These are phyloP conservation scores for Phytopythium aichiense DNA, from an alignment of 352 stramenopile genomes.

Conservation along the genomic window DNA sequence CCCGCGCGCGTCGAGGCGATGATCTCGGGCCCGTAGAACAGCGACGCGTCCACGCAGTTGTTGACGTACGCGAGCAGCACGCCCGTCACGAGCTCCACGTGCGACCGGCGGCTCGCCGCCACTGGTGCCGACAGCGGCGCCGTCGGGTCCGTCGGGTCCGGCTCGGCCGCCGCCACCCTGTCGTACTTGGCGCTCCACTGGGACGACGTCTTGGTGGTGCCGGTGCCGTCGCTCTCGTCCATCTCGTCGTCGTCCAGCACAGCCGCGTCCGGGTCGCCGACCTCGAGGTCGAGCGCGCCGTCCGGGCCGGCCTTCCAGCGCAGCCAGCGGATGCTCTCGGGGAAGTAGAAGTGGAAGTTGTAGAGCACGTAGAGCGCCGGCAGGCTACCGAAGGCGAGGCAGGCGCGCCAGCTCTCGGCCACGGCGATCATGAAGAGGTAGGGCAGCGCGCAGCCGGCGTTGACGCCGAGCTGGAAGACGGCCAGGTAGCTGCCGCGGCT, in stretches of 20 bases:
- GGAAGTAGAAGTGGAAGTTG: constrained; percentile 68
- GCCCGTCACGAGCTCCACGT: constrained; percentile 68
- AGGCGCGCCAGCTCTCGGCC: constrained; percentile 75
- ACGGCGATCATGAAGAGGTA: constrained; percentile 81
- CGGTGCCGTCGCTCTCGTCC: constrained; percentile 1
- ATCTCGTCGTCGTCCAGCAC: neutral
- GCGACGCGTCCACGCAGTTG: constrained; percentile 83
- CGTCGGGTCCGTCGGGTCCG: neutral
- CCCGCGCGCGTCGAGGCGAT: constrained; percentile 60
- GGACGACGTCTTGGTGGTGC: constrained; percentile 1
- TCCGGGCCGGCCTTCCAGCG: constrained; percentile 59
- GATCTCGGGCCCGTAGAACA: constrained; percentile 87
- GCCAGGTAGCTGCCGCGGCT: constrained; percentile 68
- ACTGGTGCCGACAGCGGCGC: neutral
- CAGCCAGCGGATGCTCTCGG: constrained; percentile 77
- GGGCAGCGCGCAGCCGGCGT: constrained; percentile 65
- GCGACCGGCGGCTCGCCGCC: constrained; percentile 16
- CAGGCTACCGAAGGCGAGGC: constrained; percentile 62
- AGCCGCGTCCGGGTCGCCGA: neutral
- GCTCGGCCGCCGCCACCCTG: neutral
- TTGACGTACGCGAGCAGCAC: constrained; percentile 83
- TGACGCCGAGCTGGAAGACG: constrained; percentile 80
- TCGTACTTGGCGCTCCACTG: constrained; percentile 6
- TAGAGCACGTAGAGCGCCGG: constrained; percentile 76
- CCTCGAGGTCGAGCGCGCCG: constrained; percentile 42